phyloP scores from a whole-genome alignment of 1,284 basidiomycete genomes.

The Moesziomyces parantarcticus region DNA sequence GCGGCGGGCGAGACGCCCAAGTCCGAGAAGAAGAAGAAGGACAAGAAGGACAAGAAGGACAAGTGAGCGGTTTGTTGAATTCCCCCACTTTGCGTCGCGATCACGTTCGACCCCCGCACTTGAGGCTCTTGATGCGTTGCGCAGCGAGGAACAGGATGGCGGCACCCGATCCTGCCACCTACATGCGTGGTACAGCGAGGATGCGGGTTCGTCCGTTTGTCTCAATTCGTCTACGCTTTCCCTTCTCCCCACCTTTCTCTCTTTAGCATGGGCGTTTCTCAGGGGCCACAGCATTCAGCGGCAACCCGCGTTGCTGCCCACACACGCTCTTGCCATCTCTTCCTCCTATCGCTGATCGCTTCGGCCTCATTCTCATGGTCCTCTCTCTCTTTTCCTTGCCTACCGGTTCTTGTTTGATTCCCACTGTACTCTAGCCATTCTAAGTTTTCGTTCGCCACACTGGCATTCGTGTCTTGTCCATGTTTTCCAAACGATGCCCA shows the following conservation, averaged over 20 bases:
- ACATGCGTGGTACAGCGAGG: constrained; percentile 23
- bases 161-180: constrained; percentile 38
- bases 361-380: constrained; percentile 12
- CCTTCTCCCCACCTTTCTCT: neutral
- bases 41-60: constrained; percentile 62
- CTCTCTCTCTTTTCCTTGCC: too few relatives aligned
- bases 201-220: constrained; percentile 2
- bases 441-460: constrained; percentile 2
- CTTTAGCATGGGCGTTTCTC: neutral
- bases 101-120: too few relatives aligned
- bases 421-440: constrained; percentile 33
- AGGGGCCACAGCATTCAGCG: constrained; percentile 22
- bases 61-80: constrained; percentile 21
- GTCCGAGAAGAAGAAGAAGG: constrained; percentile 61
- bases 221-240: too few relatives aligned
- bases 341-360: neutral
- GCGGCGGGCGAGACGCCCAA: constrained; percentile 50
- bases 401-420: neutral
- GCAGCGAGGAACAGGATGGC: constrained; percentile 3
- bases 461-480: neutral
- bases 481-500: neutral
- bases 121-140: too few relatives aligned
- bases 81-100: neutral
- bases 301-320: constrained; percentile 36
- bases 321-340: constrained; percentile 8